These are phyloP conservation scores for Acacia pycnantha DNA, from an alignment of 331 rosid genomes.

Conservation along the genomic window DNA sequence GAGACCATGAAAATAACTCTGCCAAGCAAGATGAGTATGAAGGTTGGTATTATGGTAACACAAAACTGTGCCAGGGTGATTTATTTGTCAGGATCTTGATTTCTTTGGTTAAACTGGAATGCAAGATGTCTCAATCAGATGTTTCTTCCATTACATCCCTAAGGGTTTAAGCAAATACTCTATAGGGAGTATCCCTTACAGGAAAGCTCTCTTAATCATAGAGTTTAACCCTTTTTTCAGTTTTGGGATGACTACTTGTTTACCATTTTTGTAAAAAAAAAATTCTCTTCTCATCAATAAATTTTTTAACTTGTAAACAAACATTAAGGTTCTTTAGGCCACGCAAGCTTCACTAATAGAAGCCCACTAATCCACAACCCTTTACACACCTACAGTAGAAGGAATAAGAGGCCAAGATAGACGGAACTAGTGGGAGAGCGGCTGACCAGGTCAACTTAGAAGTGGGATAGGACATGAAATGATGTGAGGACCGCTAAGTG, in stretches of 20 bases:
- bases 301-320: not conserved
- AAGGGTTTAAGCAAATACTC: not conserved
- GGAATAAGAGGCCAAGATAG: not conserved
- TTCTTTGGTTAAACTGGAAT: no score
- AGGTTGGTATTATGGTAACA: no score
- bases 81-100: no score
- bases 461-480: not conserved
- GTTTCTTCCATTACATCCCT: not conserved
- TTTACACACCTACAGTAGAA: not conserved
- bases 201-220: not conserved
- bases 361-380: not conserved
- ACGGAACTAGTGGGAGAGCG: not conserved
- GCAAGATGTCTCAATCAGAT: no score
- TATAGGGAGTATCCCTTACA: not conserved
- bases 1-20: no score
- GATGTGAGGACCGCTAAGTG: not conserved
- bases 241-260: not conserved
- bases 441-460: not conserved
- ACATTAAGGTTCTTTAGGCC: not conserved
- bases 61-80: no score
- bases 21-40: no score
- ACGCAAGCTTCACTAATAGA: not conserved
- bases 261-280: not conserved
- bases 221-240: not conserved
- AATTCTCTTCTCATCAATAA: not conserved